Base-by-base conservation (phyloP, 2,329 filamentous ascomycete genomes). In the Talaromyces sp. region DNA sequence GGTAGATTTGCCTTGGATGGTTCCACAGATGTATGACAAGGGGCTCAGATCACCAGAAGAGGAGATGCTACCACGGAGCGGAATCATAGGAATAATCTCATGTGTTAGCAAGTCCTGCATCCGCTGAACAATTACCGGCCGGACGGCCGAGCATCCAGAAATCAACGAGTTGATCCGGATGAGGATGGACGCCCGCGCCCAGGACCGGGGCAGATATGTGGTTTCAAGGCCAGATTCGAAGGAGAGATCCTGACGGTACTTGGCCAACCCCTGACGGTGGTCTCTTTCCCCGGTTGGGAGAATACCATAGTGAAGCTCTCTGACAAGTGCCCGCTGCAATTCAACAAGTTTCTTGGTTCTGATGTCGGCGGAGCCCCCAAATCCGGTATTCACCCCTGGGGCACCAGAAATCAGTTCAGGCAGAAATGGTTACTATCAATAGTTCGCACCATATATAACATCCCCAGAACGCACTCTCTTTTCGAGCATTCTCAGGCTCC, bases 321-420 rank as follows among this genome's bases (percentile, higher is more conserved):
- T 8, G 8, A 50, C 2, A 5, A 50, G 44, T 8, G 8, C 16
- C 10, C 8, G 16, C 68, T 88, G 86, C 5, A 87, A 78, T 18
- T 74, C 77, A 27, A 73, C 66, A 47, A 79, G 72, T 40, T 82
- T 70, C 7, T 76, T 73, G 1, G 85, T 87, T 2, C 85, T 79
- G 0, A 82, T 79, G 67, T 88, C 83, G n/a, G 87, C 87, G 58
- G 82, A 87, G 28, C 87, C 87, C 4, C 87, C 87, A 63, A 88
- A 89, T 5, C 86, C 87, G 0, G 87, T 89, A 65, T 86, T 89
- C 53, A 88, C 85, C 10, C 85, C 85, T 61, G 51, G n/a, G 40
- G 10, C 12, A 44, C 30, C 5, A 31, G 36, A 12, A 40, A 40
- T 40, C 36, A 50, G 8, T 8, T 50, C 8, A 50, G 44, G 36